phyloP scores from a whole-genome alignment of 108 stramenopile species.

The Epithemia pelagica region DNA sequence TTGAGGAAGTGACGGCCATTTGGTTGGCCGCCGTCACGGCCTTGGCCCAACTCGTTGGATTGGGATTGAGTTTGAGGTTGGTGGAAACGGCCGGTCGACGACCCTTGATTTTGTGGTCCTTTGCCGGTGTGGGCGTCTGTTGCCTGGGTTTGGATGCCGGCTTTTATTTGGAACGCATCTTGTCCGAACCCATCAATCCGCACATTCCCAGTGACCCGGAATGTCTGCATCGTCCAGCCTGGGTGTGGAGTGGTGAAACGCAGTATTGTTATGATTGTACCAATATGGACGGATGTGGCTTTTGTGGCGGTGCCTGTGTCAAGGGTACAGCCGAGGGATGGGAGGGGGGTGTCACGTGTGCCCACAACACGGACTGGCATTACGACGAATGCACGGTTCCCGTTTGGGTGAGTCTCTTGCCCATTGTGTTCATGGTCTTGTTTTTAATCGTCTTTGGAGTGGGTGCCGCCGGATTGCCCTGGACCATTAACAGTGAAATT shows the following conservation, averaged over 20 bases:
- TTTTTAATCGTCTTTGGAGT: constrained; percentile 72
- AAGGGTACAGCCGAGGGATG: constrained; percentile 24
- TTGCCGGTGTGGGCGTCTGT: constrained; percentile 38
- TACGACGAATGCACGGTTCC: not conserved
- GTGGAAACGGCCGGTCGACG: constrained; percentile 70
- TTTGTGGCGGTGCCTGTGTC: constrained; percentile 36
- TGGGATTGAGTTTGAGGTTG: constrained; percentile 50
- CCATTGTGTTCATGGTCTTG: constrained; percentile 57
- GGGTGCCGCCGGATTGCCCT: constrained; percentile 72
- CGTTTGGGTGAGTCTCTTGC: not conserved
- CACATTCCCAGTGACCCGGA: not conserved
- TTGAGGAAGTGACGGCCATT: constrained; percentile 49
- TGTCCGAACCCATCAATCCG: constrained; percentile 13
- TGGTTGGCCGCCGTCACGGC: constrained; percentile 75
- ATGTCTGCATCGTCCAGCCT: constrained; percentile 33
- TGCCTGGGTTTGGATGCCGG: constrained; percentile 48
- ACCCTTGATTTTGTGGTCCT: constrained; percentile 42
- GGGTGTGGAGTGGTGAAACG: constrained; percentile 49
- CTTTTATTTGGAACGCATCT: constrained; percentile 47
- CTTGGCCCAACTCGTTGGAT: constrained; percentile 68
- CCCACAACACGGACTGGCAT: not conserved
- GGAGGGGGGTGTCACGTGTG: not conserved
- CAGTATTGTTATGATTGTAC: constrained; percentile 62
- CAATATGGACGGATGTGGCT: constrained; percentile 49
- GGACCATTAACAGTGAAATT: constrained; percentile 82